Evolutionary conservation across 176 grass and related monocot species (phyloP), one percentile per base, ranked within the genome.

Genomic region (Carex scoparia): DNA sequence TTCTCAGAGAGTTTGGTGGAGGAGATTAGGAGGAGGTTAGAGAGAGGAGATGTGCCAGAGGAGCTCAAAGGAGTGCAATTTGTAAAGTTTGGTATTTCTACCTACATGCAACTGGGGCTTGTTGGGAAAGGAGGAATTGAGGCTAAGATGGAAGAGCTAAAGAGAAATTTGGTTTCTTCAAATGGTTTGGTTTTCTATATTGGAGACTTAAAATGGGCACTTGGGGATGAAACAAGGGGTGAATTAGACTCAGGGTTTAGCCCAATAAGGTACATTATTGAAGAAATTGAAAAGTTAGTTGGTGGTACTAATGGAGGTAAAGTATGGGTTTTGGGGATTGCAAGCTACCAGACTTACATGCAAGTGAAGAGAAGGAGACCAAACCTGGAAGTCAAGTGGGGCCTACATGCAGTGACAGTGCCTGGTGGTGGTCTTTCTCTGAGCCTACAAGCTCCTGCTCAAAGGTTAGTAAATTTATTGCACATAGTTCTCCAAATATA

Each of bases 261-360:
- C 69, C 89, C 92, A 56, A 88, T 93, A 5, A 88, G 91, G 7
- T 88, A 90, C 89, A 94, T 97, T 89, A 72, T 90, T 5, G 69
- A 75, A 7, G 92, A 98, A 90, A 66, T 98, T 13, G 95, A 90
- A 70, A 75, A 81, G 86, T 62, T 92, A 86, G 51, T 90, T 46
- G 7, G 55, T 51, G 59, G 28, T 32, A 15, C 57, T 63, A 23
- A 8, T 61, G 54, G 84, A 18, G 83, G 68, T 57, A 87, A 79
- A 66, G 86, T 91, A 5, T 98, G 89, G 92, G 54, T 94, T 37
- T 54, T 98, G 32, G 92, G 86, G 10, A 94, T 93, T 30, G 90
- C 92, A 6, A 91, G 88, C 84, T 98, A 91, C 85, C 89, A 93
- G 80, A 98, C 91, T 3, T 98, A 98, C 93, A 89, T 92, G 91